Evolutionary conservation across 306 rosid genomes (phyloP), one percentile per base, ranked within the genome.

Genomic region (Glycine latifolia): DNA sequence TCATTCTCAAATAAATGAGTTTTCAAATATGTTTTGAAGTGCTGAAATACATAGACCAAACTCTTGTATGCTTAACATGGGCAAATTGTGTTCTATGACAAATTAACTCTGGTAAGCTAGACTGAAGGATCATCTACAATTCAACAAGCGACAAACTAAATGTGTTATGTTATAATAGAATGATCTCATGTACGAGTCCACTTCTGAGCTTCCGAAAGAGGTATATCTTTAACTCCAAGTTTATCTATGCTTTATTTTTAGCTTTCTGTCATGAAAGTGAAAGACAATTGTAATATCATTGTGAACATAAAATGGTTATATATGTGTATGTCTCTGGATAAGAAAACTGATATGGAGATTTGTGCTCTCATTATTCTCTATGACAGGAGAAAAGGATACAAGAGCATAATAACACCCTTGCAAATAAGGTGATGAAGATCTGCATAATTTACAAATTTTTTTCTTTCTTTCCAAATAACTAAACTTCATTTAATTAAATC

Each of bases 151-250:
- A n/a, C n/a, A n/a, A n/a, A n/a, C n/a, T n/a, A 15, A 35, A 35
- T 53, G 8, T 62, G 15, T 49, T 65, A 44, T 17, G 67, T 73
- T 56, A 3, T 7, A 71, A 83, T 92, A 94, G 98, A 92, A 88
- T 71, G 91, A 91, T 82, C 88, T 94, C 33, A 87, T 92, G 89
- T 73, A 83, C 43, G 94, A 91, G 66, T 87, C 97, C 2, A 89
- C 91, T 80, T 88, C 98, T 77, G 91, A 83, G 50, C 95, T 91
- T 46, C 97, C 92, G 88, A 91, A 77, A 82, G 89, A 89, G 97
- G 98, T 87, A 61, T 13, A 71, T 41, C 44, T 55, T 50, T 12
- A 76, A 76, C 39, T 20, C 48, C 63, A 15, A 54, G 65, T 53
- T 8, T 39, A 20, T 26, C 63, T 53, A 17, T 56, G n/a, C 33